Base-by-base conservation (phyloP, 352 stramenopile species). In the Phytophthora sp. region DNA sequence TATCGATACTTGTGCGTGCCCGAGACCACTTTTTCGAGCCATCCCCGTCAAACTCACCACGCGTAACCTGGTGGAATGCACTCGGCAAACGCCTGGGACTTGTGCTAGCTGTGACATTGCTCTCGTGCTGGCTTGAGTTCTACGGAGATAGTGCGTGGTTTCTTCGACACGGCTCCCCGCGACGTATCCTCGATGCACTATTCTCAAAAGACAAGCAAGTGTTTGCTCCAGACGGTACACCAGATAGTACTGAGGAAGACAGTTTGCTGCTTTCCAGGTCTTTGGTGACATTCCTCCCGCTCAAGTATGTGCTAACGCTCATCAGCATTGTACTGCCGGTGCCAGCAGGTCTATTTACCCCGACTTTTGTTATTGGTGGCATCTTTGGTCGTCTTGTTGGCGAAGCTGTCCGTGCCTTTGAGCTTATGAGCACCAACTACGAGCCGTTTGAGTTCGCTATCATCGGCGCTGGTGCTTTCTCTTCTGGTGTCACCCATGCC, bases 391-490 rank as follows among this genome's bases (percentile, higher is more conserved):
- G 87, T n/a, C 69, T 93, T 35, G 62, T 93, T 37, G 87, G 87
- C 17, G 87, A 93, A 68, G 77, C 82, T 6, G 87, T 95, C 58
- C 71, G 69, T 32, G 83, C 80, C 2, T 90, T 87, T 32, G 66
- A 80, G 15, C 49, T 91, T 11, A 60, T 89, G 28, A 49, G 60
- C 11, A 92, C 86, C 7, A 71, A 80, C 54, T 95, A 95, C 54
- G 69, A 96, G 56, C 88, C 89, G n/a, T 97, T 92, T 62, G 91
- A 97, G 71, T 98, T 94, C 59, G 89, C 93, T 15, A 89, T 98
- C 53, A 92, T 98, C 30, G 94, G 92, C 18, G 94, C 94, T 31
- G 92, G 88, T 2, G 90, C 91, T 9, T 97, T 98, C 48, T 92
- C 89, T 0, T 94, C 90, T 1, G 92, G 91, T 39, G 92, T 97